These are phyloP conservation scores for Phycomyces nitens DNA, from an alignment of 192 early-diverging fungal genomes.

Conservation along the genomic window DNA sequence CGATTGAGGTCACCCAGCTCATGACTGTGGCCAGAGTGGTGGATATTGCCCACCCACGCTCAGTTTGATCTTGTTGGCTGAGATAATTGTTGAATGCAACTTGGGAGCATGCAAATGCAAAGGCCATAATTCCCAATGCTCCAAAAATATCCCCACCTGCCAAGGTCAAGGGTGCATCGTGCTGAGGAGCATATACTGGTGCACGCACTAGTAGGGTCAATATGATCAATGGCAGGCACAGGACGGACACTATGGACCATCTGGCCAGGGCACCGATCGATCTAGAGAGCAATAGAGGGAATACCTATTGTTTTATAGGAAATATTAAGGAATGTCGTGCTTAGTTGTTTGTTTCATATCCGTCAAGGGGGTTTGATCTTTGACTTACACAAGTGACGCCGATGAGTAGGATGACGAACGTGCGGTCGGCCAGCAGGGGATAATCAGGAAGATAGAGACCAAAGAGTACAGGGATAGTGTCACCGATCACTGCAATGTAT, in stretches of 20 bases:
- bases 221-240: conserved; percentile 60
- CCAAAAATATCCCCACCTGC: conserved; percentile 59
- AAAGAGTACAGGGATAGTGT: conserved; percentile 47
- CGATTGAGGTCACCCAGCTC: conserved; percentile 52
- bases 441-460: conserved; percentile 30
- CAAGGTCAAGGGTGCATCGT: conserved; percentile 46
- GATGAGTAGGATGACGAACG: conserved; percentile 37
- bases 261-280: conserved; percentile 56
- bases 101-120: conserved; percentile 66
- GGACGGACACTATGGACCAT: conserved; percentile 56
- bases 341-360: not conserved
- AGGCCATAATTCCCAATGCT: conserved; percentile 65
- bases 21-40: conserved; percentile 46
- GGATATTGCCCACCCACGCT: conserved; percentile 45
- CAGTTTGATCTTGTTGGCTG: conserved; percentile 47
- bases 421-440: conserved; percentile 20
- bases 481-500: conserved; percentile 41
- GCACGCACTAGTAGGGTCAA: conserved; percentile 55
- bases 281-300: conserved; percentile 61
- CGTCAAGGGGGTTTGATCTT: too few species aligned
- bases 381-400: conserved; percentile 38
- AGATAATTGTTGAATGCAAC: conserved; percentile 57
- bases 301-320: conserved; percentile 30
- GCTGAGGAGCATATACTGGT: conserved; percentile 47
- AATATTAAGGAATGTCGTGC: not conserved